Percentiles rank a stretch among this genome's conserved stretches.
These are phyloP conservation scores for apple (Malus domestica) DNA, from an alignment of 306 rosid genomes.

Conservation along the genomic window DNA sequence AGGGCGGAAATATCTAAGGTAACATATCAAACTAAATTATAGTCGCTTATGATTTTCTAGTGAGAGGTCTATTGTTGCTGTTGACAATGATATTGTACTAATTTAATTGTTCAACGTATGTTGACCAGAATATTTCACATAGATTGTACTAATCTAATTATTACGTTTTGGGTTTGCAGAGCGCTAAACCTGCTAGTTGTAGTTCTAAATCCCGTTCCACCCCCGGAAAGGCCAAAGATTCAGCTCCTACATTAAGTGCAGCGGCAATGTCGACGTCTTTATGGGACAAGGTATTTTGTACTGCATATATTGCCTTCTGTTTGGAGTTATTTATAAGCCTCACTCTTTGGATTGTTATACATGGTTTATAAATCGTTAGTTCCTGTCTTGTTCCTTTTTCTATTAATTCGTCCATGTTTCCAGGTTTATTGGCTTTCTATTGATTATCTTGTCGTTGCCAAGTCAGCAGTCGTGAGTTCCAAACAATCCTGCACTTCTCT, in stretches of 20 bases:
- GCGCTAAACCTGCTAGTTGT: constrained; percentile 47
- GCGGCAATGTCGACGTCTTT: constrained; percentile 29
- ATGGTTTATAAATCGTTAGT: background rate
- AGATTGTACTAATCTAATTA: background rate
- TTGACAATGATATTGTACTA: background rate
- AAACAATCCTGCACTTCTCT: background rate
- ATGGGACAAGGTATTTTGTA: constrained; percentile 66
- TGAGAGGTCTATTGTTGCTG: background rate
- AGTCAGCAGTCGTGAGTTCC: constrained; percentile 74
- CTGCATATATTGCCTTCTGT: constrained; percentile 6
- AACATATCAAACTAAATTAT: constrained; percentile 6
- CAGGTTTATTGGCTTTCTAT: constrained; percentile 90
- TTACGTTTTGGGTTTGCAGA: constrained; percentile 23
- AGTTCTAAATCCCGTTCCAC: constrained; percentile 53
- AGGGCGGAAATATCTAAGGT: constrained; percentile 65
- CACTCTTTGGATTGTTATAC: background rate
- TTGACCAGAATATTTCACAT: background rate
- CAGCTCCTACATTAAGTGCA: constrained; percentile 26
- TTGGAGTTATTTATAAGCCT: background rate
- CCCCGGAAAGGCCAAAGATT: constrained; percentile 46
- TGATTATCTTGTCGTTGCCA: constrained; percentile 78
- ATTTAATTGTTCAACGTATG: background rate
- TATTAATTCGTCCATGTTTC: constrained; percentile 22
- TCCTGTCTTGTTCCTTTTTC: background rate
- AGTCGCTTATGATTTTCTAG: background rate